Percentiles rank a stretch among this genome's conserved stretches.
phyloP scores from a whole-genome alignment of 2,329 filamentous ascomycete genomes.

The Cercospora sp. region DNA sequence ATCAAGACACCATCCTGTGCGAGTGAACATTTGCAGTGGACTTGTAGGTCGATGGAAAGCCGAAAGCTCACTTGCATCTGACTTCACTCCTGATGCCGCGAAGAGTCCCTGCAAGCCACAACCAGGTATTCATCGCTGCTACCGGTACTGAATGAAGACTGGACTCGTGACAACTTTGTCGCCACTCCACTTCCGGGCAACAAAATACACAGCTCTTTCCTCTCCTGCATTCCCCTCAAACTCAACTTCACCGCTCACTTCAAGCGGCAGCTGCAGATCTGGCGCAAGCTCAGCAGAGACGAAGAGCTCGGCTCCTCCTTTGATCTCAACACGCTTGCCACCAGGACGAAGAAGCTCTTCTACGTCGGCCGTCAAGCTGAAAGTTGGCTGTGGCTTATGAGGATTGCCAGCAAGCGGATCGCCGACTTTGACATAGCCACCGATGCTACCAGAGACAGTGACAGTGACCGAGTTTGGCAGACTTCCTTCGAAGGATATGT shows the following conservation, averaged over 20 bases:
- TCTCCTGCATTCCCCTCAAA: neutral
- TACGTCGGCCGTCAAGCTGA: neutral
- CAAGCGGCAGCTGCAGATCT: neutral
- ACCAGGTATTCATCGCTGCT: neutral
- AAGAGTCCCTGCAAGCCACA: too few species aligned
- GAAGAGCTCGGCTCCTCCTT: neutral
- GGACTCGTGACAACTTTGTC: neutral
- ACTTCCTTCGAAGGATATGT: neutral
- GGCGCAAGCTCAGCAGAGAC: neutral
- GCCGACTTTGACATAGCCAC: slow-evolving; percentile 10
- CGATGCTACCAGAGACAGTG: neutral
- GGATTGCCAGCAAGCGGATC: neutral
- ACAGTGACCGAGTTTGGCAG: neutral
- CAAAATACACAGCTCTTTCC: neutral
- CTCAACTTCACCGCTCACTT: neutral
- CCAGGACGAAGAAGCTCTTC: neutral
- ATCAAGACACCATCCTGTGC: too few species aligned
- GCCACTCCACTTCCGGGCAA: neutral
- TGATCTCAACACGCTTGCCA: neutral
- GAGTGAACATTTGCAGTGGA: too few species aligned
- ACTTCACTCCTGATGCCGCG: too few species aligned
- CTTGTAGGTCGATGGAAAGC: too few species aligned
- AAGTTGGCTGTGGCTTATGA: slow-evolving; percentile 3
- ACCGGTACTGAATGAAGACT: neutral
- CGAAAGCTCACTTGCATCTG: too few species aligned